Base-by-base conservation (phyloP, 1,284 basidiomycete genomes). In the Taiwanofungus camphoratus region DNA sequence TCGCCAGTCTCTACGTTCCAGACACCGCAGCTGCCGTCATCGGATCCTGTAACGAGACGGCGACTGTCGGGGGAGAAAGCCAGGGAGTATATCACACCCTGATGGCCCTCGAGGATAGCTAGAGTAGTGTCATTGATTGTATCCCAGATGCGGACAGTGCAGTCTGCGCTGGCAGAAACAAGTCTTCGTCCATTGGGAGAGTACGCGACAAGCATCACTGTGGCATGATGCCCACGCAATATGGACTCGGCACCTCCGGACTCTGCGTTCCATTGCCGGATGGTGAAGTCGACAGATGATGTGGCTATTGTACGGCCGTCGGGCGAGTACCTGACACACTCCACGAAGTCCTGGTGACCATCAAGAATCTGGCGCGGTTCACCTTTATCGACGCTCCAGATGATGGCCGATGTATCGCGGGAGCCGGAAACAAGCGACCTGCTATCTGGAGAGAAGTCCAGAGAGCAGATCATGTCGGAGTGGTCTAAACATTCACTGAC, bases 391-490 rank as follows among this genome's bases (percentile, higher is more conserved):
- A 49, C 44, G 13, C 47, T 32, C 58, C 52, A 57, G 27, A 59
- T 19, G 12, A 46, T 36, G 41, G 57, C 39, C 5, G 31, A 37
- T 19, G 38, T 21, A 35, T 58, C 54, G 2, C 46, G 44, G 9
- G 55, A 52, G 5, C 50, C 56, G 1, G 55, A 57, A 1, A 45
- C 52, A 16, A 60, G 38, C 3, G 35, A 42, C 21, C 18, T 35
- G 31, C 51, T 48, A 38, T 58, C 52, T 9, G 57, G 55, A 1
- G 58, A 57, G 44, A 57, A 59, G 1, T 48, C 48, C 18, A 58
- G 41, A 19, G 48, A 39, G 26, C 41, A 47, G 42, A 56, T 42
- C 15, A 29, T 27, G 20, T 52, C 44, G 27, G 19, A 40, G 41
- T 54, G 53, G 22, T 45, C 47, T n/a, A 41, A 39, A 34, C 45